These are phyloP conservation scores for Lentinula aciculospora DNA, from an alignment of 768 basidiomycete genomes.

Conservation along the genomic window DNA sequence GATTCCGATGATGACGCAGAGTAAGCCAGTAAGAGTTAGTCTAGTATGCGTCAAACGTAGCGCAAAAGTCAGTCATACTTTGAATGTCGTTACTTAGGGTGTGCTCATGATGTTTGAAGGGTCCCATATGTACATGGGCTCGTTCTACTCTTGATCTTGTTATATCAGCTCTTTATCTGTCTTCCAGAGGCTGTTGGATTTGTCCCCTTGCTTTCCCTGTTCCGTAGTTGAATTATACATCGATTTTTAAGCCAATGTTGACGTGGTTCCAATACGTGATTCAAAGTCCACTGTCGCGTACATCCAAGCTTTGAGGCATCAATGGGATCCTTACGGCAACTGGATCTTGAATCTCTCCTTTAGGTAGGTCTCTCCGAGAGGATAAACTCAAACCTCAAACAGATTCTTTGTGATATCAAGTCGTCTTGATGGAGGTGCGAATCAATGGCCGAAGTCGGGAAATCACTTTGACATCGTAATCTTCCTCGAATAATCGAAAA, in stretches of 20 bases:
- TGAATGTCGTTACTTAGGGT: too few relatives aligned
- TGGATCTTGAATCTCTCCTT: not conserved
- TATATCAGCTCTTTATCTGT: too few relatives aligned
- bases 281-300: too few relatives aligned
- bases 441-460: not conserved
- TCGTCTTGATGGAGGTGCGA: not conserved
- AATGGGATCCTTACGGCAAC: not conserved
- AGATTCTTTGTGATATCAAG: not conserved
- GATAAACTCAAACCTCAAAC: not conserved
- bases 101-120: not conserved
- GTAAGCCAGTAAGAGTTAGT: not conserved
- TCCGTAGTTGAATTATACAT: too few relatives aligned
- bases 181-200: too few relatives aligned
- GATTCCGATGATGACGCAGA: constrained; percentile 57
- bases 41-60: not conserved
- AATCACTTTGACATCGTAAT: not conserved
- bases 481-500: not conserved
- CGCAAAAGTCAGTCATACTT: not conserved
- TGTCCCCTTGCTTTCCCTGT: too few relatives aligned
- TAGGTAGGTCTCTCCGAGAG: not conserved
- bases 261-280: too few relatives aligned
- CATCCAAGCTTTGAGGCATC: not conserved
- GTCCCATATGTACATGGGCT: not conserved
- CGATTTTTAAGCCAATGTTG: too few relatives aligned
- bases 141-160: not conserved